Evolutionary conservation across 352 stramenopile species (phyloP).

Genomic region (Globisporangium spiculum): DNA sequence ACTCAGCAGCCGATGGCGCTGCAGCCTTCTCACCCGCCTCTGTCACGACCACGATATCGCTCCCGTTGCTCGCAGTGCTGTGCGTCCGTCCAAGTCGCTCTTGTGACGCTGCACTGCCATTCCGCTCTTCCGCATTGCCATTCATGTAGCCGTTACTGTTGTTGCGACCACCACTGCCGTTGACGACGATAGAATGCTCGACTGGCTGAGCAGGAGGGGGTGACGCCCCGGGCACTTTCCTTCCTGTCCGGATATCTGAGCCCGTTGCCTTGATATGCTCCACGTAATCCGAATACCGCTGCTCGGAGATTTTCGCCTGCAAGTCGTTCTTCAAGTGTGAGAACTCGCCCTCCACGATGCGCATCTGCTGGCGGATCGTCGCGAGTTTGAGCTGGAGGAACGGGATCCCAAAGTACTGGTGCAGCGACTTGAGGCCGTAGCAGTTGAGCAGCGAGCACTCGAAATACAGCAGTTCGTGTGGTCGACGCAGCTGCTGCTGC

Average conservation of each 20-base stretch:
- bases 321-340: conserved; percentile 70
- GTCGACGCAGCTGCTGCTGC: conserved; percentile 36
- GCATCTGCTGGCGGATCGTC: conserved; percentile 75
- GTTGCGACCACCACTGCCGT: conserved; percentile 4
- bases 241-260: conserved; percentile 78
- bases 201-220: conserved; percentile 11
- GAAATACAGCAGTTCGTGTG: conserved; percentile 75
- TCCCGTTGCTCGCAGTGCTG: conserved; percentile 28
- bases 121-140: conserved; percentile 6
- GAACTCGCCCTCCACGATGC: conserved; percentile 69
- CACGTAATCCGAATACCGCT: conserved; percentile 75
- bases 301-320: conserved; percentile 63
- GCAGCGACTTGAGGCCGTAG: conserved; percentile 78
- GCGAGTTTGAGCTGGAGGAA: conserved; percentile 81
- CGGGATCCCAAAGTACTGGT: conserved; percentile 84
- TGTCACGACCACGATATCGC: conserved; percentile 29
- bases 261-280: conserved; percentile 63
- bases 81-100: conserved; percentile 18
- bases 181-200: conserved; percentile 20
- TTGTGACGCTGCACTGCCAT: conserved; percentile 2
- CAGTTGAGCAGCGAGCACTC: conserved; percentile 83
- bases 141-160: neutral
- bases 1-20: neutral
- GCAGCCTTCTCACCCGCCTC: neutral
- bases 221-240: conserved; percentile 19